phyloP scores from a whole-genome alignment of 2,329 filamentous ascomycete species.

The Capronia americana region DNA sequence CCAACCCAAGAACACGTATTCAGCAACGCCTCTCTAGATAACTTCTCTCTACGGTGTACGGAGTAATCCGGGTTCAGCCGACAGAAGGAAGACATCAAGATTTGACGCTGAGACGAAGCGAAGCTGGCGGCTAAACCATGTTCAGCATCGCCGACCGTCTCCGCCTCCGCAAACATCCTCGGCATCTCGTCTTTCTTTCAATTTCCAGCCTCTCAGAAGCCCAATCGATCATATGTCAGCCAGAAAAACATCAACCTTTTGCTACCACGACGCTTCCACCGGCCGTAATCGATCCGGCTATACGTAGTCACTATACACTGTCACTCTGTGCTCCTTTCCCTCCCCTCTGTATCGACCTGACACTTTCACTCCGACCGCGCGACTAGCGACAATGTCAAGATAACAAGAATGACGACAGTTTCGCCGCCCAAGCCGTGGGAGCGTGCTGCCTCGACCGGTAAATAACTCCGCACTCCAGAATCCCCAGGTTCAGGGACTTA shows the following conservation, averaged over 20 bases:
- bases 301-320: background rate
- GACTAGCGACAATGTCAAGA: conserved; percentile 28
- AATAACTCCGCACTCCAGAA: conserved; percentile 22
- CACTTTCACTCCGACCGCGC: background rate
- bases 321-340: background rate
- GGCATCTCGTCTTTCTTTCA: conserved; percentile 18
- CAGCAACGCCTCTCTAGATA: background rate
- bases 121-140: background rate
- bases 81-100: background rate
- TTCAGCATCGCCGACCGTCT: background rate
- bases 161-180: conserved; percentile 18
- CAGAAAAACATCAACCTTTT: conserved; percentile 3
- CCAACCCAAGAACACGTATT: background rate
- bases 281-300: conserved; percentile 11
- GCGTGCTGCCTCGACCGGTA: conserved; percentile 69
- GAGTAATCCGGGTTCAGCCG: conserved; percentile 3
- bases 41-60: too few species aligned
- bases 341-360: background rate
- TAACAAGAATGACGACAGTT: conserved; percentile 59
- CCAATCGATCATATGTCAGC: conserved; percentile 22
- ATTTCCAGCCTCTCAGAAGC: conserved; percentile 4
- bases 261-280: background rate
- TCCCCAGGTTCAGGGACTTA: conserved; percentile 21
- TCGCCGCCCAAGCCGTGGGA: conserved; percentile 99
- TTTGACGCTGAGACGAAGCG: background rate